phyloP scores from a whole-genome alignment of 1,284 basidiomycete genomes.

The Rhizoctonia solani region DNA sequence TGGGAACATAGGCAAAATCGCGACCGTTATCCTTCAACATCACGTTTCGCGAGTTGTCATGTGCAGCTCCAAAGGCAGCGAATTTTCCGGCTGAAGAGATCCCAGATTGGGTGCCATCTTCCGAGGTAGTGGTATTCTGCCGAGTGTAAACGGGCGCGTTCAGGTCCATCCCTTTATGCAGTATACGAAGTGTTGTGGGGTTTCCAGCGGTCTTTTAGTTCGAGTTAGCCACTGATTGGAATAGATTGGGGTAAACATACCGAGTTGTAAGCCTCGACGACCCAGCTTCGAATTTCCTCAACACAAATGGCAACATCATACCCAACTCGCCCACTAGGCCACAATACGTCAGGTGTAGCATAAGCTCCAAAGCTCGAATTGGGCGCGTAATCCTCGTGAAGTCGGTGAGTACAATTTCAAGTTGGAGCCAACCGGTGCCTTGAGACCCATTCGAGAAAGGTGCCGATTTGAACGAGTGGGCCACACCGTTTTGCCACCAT shows the following conservation, averaged over 20 bases:
- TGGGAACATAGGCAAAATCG: slow-evolving; percentile 32
- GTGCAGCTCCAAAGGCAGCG: slow-evolving; percentile 23
- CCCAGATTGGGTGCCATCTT: slow-evolving; percentile 21
- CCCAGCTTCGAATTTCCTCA: slow-evolving; percentile 18
- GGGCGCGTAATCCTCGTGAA: slow-evolving; percentile 21
- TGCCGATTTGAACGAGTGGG: slow-evolving; percentile 25
- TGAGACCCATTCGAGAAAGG: slow-evolving; percentile 11
- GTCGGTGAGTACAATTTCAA: slow-evolving; percentile 27
- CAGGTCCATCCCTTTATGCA: slow-evolving; percentile 20
- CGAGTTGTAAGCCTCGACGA: slow-evolving; percentile 28
- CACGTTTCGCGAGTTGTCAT: slow-evolving; percentile 20
- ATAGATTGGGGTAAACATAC: neutral
- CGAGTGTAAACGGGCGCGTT: slow-evolving; percentile 5
- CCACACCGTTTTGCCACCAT: slow-evolving; percentile 32
- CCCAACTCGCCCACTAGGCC: slow-evolving; percentile 17
- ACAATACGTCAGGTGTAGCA: slow-evolving; percentile 9
- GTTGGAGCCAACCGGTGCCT: slow-evolving; percentile 24
- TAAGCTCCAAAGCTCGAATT: slow-evolving; percentile 19
- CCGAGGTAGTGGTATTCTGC: neutral
- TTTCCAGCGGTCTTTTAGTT: slow-evolving; percentile 23
- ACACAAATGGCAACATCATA: slow-evolving; percentile 28
- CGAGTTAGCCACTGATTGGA: too few species aligned
- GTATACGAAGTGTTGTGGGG: slow-evolving; percentile 1
- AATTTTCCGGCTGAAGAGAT: slow-evolving; percentile 28
- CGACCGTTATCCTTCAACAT: slow-evolving; percentile 31